Base-by-base conservation (phyloP, 176 grass and related monocot species). In the Miscanthus lutarioriparius region DNA sequence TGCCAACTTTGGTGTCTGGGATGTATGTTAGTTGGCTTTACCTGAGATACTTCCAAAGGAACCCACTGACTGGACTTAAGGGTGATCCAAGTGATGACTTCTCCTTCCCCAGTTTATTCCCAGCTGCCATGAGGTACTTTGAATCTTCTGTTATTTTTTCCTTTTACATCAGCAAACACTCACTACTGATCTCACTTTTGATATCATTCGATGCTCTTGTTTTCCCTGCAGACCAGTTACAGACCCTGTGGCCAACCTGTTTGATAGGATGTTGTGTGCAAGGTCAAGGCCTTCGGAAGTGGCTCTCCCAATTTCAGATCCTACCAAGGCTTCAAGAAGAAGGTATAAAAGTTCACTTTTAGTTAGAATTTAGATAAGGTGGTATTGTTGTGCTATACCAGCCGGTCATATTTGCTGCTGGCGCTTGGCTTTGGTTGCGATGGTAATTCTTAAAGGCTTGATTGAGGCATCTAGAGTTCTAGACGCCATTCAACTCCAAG, bases 11-110 rank as follows among this genome's bases (percentile, higher is more conserved):
- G 58, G n/a, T 99, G 38, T 91, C 92, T 61, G 97, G 97, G 73
- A 94, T 92, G 40, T 99, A 99, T 76, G 88, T 99, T 47, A 93
- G 97, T 64, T 99, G 97, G 97, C 86, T 99, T 78, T 99, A 99
- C 93, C 87, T 99, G 38, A 89, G 97, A 67, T 96, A 96, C 77
- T 99, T 99, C 79, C 97, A 99, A 77, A 99, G 64, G 82, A 96
- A 91, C 80, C 93, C 93, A 7, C 77, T 90, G 72, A 99, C 97
- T 64, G 94, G 93, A 65, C 97, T 99, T 62, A 94, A 89, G 88
- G 97, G 97, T 22, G 97, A 99, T 61, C 86, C 90, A 82, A 99
- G 93, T 41, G 93, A 99, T 84, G 97, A 99, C 65, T 99, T 99
- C 80, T 94, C 97, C 48, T 99, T 99, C 56, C 85, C 97, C 36